Evolutionary conservation across 352 stramenopile species (phyloP).

Genomic region (Elongisporangium undulatum): DNA sequence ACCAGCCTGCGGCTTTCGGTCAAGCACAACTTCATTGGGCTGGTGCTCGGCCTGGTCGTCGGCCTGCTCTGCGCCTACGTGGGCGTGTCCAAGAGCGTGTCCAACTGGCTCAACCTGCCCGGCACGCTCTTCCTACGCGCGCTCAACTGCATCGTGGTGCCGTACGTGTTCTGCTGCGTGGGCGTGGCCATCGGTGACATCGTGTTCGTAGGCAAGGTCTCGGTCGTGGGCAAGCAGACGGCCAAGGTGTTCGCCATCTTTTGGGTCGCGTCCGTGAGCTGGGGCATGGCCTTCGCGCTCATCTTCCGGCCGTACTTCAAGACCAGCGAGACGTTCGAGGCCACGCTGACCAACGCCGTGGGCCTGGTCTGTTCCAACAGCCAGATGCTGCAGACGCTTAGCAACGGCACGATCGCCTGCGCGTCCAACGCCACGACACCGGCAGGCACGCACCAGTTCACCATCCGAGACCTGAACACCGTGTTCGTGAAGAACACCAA

Average conservation of each 20-base stretch:
- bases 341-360: slow-evolving; percentile 8
- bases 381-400: slow-evolving; percentile 16
- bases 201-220: slow-evolving; percentile 25
- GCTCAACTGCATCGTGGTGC: slow-evolving; percentile 37
- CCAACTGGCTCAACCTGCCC: slow-evolving; percentile 30
- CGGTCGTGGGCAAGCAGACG: slow-evolving; percentile 21
- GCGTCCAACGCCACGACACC: slow-evolving; percentile 9
- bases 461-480: slow-evolving; percentile 47
- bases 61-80: too few relatives aligned
- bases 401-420: slow-evolving; percentile 5
- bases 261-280: slow-evolving; percentile 20
- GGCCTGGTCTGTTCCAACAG: slow-evolving; percentile 40
- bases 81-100: slow-evolving; percentile 8
- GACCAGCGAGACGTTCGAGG: slow-evolving; percentile 7
- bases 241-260: slow-evolving; percentile 29
- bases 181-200: slow-evolving; percentile 41
- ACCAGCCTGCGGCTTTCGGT: slow-evolving; percentile 48
- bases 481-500: slow-evolving; percentile 41
- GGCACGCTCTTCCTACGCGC: slow-evolving; percentile 46
- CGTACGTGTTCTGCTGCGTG: slow-evolving; percentile 39
- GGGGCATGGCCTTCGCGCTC: slow-evolving; percentile 25
- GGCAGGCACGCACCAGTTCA: slow-evolving; percentile 30
- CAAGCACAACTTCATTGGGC: slow-evolving; percentile 33
- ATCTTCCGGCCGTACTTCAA: slow-evolving; percentile 30
- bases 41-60: slow-evolving; percentile 18